Evolutionary conservation across 2,329 filamentous ascomycete species (phyloP).

Genomic region (Diplodia scrobiculata): DNA sequence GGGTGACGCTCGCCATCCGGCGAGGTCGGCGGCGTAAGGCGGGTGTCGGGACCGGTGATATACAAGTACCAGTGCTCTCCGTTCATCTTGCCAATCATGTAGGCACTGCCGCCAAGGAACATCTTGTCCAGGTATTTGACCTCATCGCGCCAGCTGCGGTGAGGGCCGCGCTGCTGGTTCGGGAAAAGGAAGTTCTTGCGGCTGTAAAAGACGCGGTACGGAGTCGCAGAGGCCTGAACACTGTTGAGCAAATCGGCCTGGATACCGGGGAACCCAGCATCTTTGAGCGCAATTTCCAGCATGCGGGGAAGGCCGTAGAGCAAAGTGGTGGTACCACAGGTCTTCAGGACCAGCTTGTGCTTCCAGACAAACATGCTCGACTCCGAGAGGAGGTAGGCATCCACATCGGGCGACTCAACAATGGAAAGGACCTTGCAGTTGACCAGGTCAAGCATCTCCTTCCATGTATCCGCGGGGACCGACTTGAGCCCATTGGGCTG

Average conservation of each 20-base stretch:
- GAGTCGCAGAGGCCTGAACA: conserved; percentile 75
- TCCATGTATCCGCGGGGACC: conserved; percentile 83
- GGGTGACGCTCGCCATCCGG: conserved; percentile 57
- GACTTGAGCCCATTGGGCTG: conserved; percentile 80
- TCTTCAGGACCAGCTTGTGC: conserved; percentile 99
- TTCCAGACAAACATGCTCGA: conserved; percentile 99
- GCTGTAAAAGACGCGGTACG: conserved; percentile 97
- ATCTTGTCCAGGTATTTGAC: conserved; percentile 89
- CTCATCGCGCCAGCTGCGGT: conserved; percentile 97
- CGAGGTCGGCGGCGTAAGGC: conserved; percentile 79
- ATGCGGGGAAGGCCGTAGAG: conserved; percentile 86
- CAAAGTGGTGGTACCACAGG: conserved; percentile 93
- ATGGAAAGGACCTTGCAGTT: conserved; percentile 98
- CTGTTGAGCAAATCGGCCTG: conserved; percentile 67
- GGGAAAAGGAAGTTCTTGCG: conserved; percentile 98
- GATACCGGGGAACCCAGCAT: conserved; percentile 86
- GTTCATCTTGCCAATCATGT: conserved; percentile 99
- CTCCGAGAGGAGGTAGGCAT: conserved; percentile 95
- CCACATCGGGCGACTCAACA: conserved; percentile 87
- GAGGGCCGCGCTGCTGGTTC: conserved; percentile 88
- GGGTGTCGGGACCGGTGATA: conserved; percentile 80
- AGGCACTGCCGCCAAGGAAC: conserved; percentile 89
- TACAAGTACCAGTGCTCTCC: conserved; percentile 99
- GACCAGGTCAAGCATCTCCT: conserved; percentile 94
- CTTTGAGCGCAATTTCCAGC: conserved; percentile 82